Base-by-base conservation (phyloP, 202 grass and related monocot genomes). In the Brachypodium distachyon region DNA sequence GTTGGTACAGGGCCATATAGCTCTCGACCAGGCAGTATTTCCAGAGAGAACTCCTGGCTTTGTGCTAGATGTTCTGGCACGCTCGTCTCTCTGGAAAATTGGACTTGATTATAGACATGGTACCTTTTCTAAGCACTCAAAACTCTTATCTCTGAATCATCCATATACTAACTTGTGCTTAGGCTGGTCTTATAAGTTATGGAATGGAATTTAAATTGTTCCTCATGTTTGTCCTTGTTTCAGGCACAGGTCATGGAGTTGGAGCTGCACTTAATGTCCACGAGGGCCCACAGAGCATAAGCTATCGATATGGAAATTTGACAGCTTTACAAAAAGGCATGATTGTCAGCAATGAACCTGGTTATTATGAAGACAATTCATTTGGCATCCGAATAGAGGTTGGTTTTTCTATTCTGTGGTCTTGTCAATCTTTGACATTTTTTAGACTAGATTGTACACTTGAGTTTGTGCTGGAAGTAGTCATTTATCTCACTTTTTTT, bases 341-440 rank as follows among this genome's bases (percentile, higher is more conserved):
- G 91, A 88, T 94, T 81, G 87, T 98, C 83, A 94, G 95, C 84
- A 98, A 98, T 67, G 95, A 98, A 70, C 91, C 95, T 61, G 91
- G 95, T 69, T 94, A 94, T 77, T 98, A 98, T 63, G 88, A 98
- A 87, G 95, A 98, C 74, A 86, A 92, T 60, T 84, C 85, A 7
- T 94, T 98, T 88, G 95, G 95, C 73, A 97, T 97, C 54, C 91
- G 95, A 74, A 92, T 98, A 48, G 95, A 98, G 95, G 95, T 97
- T 58, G 4, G 49, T 76, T 82, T 70, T 33, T 9, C 40, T 47
- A 82, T 48, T 67, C 10, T 26, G 50, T 60, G 3, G 43, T 72
- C 42, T 61, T 51, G 41, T 79, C 41, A 26, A 37, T 73, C 21
- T 65, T 54, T 18, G 9, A 44, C 50, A 72, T 81, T 63, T 48